Evolutionary conservation across 2,329 filamentous ascomycete genomes (phyloP), one percentile per base, ranked within the genome.

Genomic region (Phyllosticta capitalensis): DNA sequence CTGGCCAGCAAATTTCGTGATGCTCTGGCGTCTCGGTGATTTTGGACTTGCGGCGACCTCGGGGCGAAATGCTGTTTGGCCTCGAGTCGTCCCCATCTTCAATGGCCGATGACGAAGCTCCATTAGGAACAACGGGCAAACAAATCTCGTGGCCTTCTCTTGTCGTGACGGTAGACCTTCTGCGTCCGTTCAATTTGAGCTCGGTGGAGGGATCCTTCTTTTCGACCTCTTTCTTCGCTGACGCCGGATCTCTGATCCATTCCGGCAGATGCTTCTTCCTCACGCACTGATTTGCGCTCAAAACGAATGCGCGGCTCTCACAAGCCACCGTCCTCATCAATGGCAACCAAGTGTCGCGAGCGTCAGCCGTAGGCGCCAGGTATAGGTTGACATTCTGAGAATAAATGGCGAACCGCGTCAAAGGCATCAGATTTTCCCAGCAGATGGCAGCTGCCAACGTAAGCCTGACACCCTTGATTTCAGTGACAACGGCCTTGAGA

Each of bases 371-470:
- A 0, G 92, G 92, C 0, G 92, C 91, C 1, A 96, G 83, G 73
- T 92, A 96, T 12, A 96, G 76, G 71, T 95, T 95, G 67, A 96
- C 85, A 69, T 95, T 95, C 72, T 96, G 92, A 2, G 84, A 81
- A 72, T 96, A 97, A 45, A 96, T 79, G 17, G 84, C 81, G 70
- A 95, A 88, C 19, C 92, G 83, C 7, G 96, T 78, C 19, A 96
- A 77, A 0, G 92, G 92, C 91, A 96, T 96, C 75, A 92, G 95
- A 72, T 89, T 96, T 73, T 97, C 92, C 92, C 92, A 96, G 78
- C 92, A 96, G 65, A 97, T 95, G 3, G 91, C 92, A 2, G 88
- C 85, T 0, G 87, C 92, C 61, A 96, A 81, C 60, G 89, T 92
- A 62, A 96, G 75, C 63, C 84, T 85, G 2, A 91, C 83, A 55